A percentile compares a stretch with the other conserved stretches of the same genome.
Conservation (phyloP, 768 basidiomycete genomes). For the Saitozyma podzolica region DNA sequence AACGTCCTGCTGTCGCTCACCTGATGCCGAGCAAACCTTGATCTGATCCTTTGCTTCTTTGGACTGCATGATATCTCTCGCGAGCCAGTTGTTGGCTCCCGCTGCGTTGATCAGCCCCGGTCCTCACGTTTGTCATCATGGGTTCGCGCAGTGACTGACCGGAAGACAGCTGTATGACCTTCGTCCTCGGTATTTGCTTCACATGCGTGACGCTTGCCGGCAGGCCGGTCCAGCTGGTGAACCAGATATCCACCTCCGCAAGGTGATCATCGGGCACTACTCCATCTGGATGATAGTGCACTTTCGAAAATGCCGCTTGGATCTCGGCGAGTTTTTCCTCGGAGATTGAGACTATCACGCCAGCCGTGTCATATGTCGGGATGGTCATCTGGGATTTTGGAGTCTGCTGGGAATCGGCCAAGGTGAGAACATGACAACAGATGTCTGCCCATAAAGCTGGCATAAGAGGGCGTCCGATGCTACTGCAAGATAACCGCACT, state of each 20-base stretch:
- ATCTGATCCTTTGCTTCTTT: conserved; percentile 25
- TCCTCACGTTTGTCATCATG: background rate
- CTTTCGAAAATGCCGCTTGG: conserved; percentile 19
- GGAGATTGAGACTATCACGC: conserved; percentile 15
- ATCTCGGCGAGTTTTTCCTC: conserved; percentile 19
- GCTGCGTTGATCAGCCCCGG: conserved; percentile 16
- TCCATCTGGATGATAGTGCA: conserved; percentile 31
- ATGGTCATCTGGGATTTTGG: no score
- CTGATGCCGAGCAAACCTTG: conserved; percentile 30
- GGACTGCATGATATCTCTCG: conserved; percentile 11
- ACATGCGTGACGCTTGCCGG: conserved; percentile 13
- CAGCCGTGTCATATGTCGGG: conserved; percentile 8
- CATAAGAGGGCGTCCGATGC: no score
- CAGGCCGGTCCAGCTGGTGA: conserved; percentile 22
- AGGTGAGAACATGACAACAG: no score
- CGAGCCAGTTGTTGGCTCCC: conserved; percentile 27
- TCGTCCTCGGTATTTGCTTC: conserved; percentile 23
- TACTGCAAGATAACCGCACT: no score
- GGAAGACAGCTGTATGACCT: conserved; percentile 32
- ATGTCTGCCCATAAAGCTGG: no score
- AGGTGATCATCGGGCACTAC: conserved; percentile 18
- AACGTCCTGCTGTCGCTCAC: conserved; percentile 8
- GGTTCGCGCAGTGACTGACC: conserved; percentile 17
- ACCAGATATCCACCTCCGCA: conserved; percentile 29
- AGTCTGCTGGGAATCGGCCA: no score